Conservation (phyloP, 129 eudicot genomes). For the Scalesia atractyloides region DNA sequence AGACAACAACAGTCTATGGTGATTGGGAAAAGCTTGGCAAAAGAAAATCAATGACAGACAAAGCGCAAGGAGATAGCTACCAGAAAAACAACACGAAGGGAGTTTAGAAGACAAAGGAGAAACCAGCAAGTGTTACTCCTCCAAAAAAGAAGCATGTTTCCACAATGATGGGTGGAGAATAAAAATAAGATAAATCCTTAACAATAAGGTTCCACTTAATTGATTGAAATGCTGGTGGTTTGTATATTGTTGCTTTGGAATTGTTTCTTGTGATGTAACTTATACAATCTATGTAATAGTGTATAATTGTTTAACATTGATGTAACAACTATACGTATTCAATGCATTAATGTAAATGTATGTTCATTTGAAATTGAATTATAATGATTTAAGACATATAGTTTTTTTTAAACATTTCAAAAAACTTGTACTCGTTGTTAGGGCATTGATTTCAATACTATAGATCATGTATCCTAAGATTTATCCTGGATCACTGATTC, state of each 20-base stretch:
- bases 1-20: not conserved
- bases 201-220: not conserved
- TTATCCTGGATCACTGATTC: no score
- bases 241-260: not conserved
- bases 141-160: conserved; percentile 6
- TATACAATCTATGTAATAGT: no score
- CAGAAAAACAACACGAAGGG: not conserved
- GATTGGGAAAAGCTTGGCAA: not conserved
- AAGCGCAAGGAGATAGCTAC: not conserved
- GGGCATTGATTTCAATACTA: no score
- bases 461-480: no score
- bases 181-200: conserved; percentile 19
- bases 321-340: not conserved
- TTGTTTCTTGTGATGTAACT: not conserved
- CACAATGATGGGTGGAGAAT: not conserved
- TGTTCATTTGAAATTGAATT: not conserved
- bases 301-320: not conserved
- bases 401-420: not conserved
- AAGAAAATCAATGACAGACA: conserved; percentile 3
- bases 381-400: not conserved
- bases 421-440: no score
- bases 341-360: not conserved
- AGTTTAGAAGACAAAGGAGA: not conserved
- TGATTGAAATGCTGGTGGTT: not conserved
- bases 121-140: conserved; percentile 7